Percentiles rank a stretch among this genome's conserved stretches.
Evolutionary conservation across 345 rosid genomes (phyloP).

Genomic region (Gynandropsis gynandra): DNA sequence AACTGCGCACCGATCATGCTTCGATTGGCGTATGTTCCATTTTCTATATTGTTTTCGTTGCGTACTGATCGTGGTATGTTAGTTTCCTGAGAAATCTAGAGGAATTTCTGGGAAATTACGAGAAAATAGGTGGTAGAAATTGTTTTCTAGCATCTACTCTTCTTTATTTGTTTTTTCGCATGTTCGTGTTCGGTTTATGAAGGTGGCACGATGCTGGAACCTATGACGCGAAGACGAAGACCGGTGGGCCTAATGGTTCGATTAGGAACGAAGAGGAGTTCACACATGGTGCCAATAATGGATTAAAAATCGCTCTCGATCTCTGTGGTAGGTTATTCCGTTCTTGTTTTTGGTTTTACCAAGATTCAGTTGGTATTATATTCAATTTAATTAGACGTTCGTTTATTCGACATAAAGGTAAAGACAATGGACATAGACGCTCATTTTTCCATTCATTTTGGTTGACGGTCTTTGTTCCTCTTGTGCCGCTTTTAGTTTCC

Average conservation of each 20-base stretch:
- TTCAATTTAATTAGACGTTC: neutral
- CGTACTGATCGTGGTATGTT: neutral
- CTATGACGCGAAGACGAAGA: conserved; percentile 64
- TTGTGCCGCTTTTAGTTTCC: too few relatives aligned
- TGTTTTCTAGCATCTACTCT: neutral
- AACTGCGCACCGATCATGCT: conserved; percentile 97
- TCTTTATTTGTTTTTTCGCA: neutral
- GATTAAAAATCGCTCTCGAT: conserved; percentile 71
- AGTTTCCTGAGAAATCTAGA: neutral
- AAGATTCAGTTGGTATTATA: neutral
- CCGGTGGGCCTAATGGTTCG: conserved; percentile 91
- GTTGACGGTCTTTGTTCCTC: too few relatives aligned
- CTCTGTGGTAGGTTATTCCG: conserved; percentile 52
- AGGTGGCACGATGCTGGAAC: conserved; percentile 99
- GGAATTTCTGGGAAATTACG: neutral
- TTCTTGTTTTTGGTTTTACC: neutral
- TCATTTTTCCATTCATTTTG: too few relatives aligned
- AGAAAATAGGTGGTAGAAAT: neutral
- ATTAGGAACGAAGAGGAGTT: conserved; percentile 78
- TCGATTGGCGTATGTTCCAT: conserved; percentile 63
- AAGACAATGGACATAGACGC: too few relatives aligned
- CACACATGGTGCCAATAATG: conserved; percentile 66
- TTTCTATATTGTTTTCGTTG: neutral
- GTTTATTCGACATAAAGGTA: conserved; percentile 1
- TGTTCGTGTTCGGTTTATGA: conserved; percentile 14